Evolutionary conservation across 1,284 basidiomycete species (phyloP).

Genomic region (Cutaneotrichosporon dermatis): DNA sequence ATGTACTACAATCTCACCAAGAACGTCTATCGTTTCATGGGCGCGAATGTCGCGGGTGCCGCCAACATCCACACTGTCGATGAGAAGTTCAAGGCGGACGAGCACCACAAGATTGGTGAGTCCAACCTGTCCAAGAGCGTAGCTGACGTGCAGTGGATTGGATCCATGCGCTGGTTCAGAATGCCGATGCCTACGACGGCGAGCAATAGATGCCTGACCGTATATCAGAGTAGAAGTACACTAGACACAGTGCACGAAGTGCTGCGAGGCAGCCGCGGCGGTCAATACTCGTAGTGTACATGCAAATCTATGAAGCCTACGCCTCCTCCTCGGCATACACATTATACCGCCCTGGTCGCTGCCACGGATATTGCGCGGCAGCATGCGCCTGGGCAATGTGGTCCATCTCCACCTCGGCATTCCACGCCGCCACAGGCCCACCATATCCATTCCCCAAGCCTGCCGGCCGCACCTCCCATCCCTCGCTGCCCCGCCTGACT

Average conservation of each 20-base stretch:
- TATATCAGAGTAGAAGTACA: too few relatives aligned
- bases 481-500: conserved; percentile 68
- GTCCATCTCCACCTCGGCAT: not conserved
- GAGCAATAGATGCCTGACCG: conserved; percentile 31
- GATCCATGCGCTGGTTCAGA: conserved; percentile 47
- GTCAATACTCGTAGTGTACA: conserved; percentile 1
- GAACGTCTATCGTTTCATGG: conserved; percentile 46
- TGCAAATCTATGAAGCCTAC: conserved; percentile 4
- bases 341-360: conserved; percentile 18
- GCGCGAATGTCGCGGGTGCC: conserved; percentile 13
- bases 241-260: too few relatives aligned
- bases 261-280: too few relatives aligned
- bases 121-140: not conserved
- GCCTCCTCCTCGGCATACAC: conserved; percentile 11
- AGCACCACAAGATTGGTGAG: conserved; percentile 30
- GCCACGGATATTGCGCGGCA: conserved; percentile 14
- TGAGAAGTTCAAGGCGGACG: conserved; percentile 37
- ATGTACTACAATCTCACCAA: conserved; percentile 47
- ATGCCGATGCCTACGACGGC: conserved; percentile 41
- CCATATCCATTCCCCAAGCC: not conserved
- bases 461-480: conserved; percentile 60
- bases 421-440: not conserved
- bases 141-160: conserved; percentile 23
- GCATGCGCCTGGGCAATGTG: not conserved
- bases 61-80: conserved; percentile 44